A percentile compares a stretch with the other conserved stretches of the same genome.
These are phyloP conservation scores for Globisporangium spiculum DNA, from an alignment of 352 stramenopile species.

Conservation along the genomic window DNA sequence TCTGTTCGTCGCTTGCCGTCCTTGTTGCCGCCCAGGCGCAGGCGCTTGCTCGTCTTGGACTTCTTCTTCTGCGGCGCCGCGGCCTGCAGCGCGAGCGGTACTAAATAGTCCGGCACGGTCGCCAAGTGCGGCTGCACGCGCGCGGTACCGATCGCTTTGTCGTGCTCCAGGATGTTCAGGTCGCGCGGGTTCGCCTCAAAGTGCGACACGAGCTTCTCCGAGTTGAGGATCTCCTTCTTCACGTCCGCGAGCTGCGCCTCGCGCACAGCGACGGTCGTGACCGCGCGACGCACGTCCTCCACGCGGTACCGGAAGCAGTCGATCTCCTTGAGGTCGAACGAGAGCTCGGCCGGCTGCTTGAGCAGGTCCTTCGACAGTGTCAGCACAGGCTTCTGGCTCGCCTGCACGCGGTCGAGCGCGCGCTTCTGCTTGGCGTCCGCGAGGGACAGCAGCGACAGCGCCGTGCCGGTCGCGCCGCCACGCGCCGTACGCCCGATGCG, in stretches of 20 bases:
- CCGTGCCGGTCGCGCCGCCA: constrained; percentile 94
- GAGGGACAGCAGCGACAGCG: constrained; percentile 93
- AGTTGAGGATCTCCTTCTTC: constrained; percentile 98
- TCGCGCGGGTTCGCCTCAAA: constrained; percentile 97
- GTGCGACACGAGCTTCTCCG: constrained; percentile 93
- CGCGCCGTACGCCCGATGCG: constrained; percentile 97
- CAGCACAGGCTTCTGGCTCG: constrained; percentile 85
- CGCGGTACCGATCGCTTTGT: constrained; percentile 93
- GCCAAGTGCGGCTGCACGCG: constrained; percentile 94
- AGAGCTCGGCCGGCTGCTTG: constrained; percentile 92
- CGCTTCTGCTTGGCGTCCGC: constrained; percentile 77
- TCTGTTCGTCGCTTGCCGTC: constrained; percentile 85
- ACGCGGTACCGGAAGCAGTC: constrained; percentile 98
- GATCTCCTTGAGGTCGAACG: constrained; percentile 98
- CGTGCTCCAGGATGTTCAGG: constrained; percentile 94
- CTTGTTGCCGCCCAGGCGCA: constrained; percentile 35
- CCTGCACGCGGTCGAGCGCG: constrained; percentile 90
- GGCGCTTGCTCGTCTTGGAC: constrained; percentile 75
- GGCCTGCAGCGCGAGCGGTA: constrained; percentile 94
- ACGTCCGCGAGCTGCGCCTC: constrained; percentile 96
- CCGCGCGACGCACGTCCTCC: constrained; percentile 93
- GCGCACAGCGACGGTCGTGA: constrained; percentile 93
- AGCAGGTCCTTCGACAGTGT: constrained; percentile 81
- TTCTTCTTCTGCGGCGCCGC: constrained; percentile 77
- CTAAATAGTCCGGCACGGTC: constrained; percentile 96